phyloP scores from a whole-genome alignment of 2,329 filamentous ascomycete species.

The Shiraia bambusicola region DNA sequence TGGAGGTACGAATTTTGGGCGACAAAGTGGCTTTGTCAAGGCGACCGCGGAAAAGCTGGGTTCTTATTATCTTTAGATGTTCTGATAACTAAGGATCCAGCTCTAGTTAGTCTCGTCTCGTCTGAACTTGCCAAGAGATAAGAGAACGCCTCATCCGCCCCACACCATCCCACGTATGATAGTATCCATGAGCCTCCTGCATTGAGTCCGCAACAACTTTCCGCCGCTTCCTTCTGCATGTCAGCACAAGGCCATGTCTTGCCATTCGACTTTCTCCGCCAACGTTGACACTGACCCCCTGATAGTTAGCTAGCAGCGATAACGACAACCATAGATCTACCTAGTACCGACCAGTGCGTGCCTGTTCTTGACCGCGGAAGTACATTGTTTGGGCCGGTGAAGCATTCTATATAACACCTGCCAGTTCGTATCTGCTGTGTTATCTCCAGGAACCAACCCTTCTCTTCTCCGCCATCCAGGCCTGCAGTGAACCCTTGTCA shows the following conservation, averaged over 20 bases:
- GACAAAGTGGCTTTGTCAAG: slow-evolving; percentile 28
- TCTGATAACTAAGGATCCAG: slow-evolving; percentile 39
- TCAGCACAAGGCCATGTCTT: slow-evolving; percentile 7
- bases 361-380: slow-evolving; percentile 39
- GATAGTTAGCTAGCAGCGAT: slow-evolving; percentile 24
- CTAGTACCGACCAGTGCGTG: slow-evolving; percentile 27
- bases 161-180: slow-evolving; percentile 38
- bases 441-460: slow-evolving; percentile 13
- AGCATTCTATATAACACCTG: slow-evolving; percentile 29
- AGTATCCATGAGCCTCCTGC: too few species aligned
- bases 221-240: slow-evolving; percentile 9
- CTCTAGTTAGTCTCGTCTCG: slow-evolving; percentile 25
- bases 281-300: slow-evolving; percentile 8
- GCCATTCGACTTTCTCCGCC: slow-evolving; percentile 20
- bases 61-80: slow-evolving; percentile 26
- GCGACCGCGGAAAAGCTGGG: slow-evolving; percentile 37
- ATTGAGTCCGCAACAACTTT: slow-evolving; percentile 23
- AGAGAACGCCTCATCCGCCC: slow-evolving; percentile 36
- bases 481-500: slow-evolving; percentile 10
- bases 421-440: slow-evolving; percentile 13
- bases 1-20: slow-evolving; percentile 6
- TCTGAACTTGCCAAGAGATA: slow-evolving; percentile 38
- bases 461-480: slow-evolving; percentile 6
- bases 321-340: slow-evolving; percentile 26
- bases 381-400: slow-evolving; percentile 21